phyloP scores from a whole-genome alignment of 805 yeast species.

The Tetrapisispora nanseiensis region DNA sequence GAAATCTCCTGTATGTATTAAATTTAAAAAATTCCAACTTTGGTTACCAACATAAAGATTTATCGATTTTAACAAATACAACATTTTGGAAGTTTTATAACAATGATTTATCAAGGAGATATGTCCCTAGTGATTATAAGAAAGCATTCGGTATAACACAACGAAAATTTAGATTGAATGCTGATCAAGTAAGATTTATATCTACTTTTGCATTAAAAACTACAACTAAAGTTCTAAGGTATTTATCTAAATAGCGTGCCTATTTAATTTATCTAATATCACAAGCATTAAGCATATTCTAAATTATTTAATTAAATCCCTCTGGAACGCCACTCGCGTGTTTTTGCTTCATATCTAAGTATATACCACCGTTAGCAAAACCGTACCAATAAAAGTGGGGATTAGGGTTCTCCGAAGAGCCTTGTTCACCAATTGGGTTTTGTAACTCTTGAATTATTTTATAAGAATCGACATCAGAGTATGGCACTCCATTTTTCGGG shows the following conservation, averaged over 20 bases:
- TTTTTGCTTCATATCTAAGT: slow-evolving; percentile 33
- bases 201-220: not conserved
- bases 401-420: slow-evolving; percentile 33
- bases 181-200: not conserved
- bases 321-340: slow-evolving; percentile 86
- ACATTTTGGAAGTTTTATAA: slow-evolving; percentile 27
- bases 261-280: not conserved
- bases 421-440: slow-evolving; percentile 38
- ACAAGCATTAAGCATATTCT: not conserved
- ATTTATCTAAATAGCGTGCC: not conserved
- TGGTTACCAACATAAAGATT: too few species aligned
- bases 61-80: slow-evolving; percentile 6
- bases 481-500: slow-evolving; percentile 82
- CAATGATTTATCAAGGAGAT: slow-evolving; percentile 12
- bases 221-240: not conserved
- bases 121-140: not conserved
- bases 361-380: slow-evolving; percentile 40
- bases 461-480: slow-evolving; percentile 74
- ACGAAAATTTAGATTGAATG: slow-evolving; percentile 9
- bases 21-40: slow-evolving; percentile 12
- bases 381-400: slow-evolving; percentile 37
- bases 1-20: slow-evolving; percentile 26
- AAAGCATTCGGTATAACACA: slow-evolving; percentile 7
- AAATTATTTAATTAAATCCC: slow-evolving; percentile 41
- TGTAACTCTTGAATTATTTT: slow-evolving; percentile 50